phyloP scores from a whole-genome alignment of 192 early-diverging fungal species.

The Coemansia sp. region DNA sequence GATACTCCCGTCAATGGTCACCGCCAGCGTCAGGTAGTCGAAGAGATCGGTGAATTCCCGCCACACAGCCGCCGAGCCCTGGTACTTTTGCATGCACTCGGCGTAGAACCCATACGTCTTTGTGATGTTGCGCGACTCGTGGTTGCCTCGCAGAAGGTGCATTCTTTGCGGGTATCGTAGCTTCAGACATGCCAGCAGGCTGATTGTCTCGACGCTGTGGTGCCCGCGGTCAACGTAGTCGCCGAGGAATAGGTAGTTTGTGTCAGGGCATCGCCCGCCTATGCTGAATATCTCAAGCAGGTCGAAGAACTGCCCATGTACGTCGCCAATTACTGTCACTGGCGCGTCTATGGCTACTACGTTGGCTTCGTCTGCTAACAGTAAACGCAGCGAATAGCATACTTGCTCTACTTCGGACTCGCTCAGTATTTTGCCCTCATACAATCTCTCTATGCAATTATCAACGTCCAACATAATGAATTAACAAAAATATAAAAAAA shows the following conservation, averaged over 20 bases:
- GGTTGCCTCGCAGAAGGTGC: slow-evolving; percentile 90
- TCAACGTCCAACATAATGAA: slow-evolving; percentile 68
- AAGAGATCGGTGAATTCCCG: slow-evolving; percentile 92
- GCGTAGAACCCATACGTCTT: slow-evolving; percentile 95
- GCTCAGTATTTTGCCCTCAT: slow-evolving; percentile 70
- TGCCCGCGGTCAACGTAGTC: slow-evolving; percentile 99
- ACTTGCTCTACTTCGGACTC: slow-evolving; percentile 79
- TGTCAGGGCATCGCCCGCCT: slow-evolving; percentile 88
- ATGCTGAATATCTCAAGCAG: slow-evolving; percentile 94
- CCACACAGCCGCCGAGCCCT: slow-evolving; percentile 80
- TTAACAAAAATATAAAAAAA: background rate
- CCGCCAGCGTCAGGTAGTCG: slow-evolving; percentile 88
- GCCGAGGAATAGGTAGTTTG: slow-evolving; percentile 98
- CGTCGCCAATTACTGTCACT: slow-evolving; percentile 90
- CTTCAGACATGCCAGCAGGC: slow-evolving; percentile 85
- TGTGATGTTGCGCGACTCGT: slow-evolving; percentile 92
- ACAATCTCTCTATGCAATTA: slow-evolving; percentile 75
- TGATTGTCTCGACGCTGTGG: slow-evolving; percentile 95
- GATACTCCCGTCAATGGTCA: slow-evolving; percentile 86
- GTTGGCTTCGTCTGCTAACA: slow-evolving; percentile 85
- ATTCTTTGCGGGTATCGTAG: slow-evolving; percentile 88
- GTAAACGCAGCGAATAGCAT: slow-evolving; percentile 77
- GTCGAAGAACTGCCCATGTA: slow-evolving; percentile 94
- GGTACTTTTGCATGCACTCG: slow-evolving; percentile 87
- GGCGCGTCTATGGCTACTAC: slow-evolving; percentile 82